phyloP scores from a whole-genome alignment of 169 alveolate genomes.

The Eimeria necatrix region DNA sequence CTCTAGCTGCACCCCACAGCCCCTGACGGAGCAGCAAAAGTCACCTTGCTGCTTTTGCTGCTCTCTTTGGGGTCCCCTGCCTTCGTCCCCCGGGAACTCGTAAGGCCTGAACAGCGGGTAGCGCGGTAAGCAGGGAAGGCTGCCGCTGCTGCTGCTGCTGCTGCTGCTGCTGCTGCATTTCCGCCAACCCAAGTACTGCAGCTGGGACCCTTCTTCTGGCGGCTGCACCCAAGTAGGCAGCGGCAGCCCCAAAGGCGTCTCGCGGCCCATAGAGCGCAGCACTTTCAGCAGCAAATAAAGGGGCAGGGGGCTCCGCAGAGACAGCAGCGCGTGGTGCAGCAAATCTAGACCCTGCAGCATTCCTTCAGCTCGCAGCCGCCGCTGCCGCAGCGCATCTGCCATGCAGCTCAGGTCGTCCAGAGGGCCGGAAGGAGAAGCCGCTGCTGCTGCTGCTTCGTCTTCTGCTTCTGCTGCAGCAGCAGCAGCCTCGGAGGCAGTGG shows the following conservation, averaged over 20 bases:
- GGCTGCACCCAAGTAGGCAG: constrained; percentile 22
- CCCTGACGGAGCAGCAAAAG: constrained; percentile 64
- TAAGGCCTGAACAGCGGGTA: constrained; percentile 22
- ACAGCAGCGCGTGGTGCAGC: constrained; percentile 60
- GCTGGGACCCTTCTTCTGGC: neutral
- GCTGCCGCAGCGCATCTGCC: constrained; percentile 32
- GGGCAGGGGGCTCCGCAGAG: constrained; percentile 52
- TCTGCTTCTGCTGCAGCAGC: constrained; percentile 68
- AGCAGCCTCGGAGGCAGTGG: neutral
- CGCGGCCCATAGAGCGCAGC: constrained; percentile 77
- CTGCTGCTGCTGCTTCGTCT: constrained; percentile 66
- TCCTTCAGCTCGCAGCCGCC: constrained; percentile 66
- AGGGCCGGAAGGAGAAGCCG: constrained; percentile 31
- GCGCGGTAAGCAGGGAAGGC: constrained; percentile 2
- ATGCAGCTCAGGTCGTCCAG: constrained; percentile 59
- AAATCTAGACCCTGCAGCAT: constrained; percentile 71
- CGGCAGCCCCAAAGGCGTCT: constrained; percentile 55
- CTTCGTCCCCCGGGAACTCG: constrained; percentile 21
- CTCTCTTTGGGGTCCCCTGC: neutral
- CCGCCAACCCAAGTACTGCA: constrained; percentile 23
- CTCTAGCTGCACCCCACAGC: constrained; percentile 83
- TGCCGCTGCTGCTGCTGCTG: constrained; percentile 45
- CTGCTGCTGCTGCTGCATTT: neutral
- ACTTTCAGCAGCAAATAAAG: constrained; percentile 53
- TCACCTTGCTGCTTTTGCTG: constrained; percentile 40